Conservation (phyloP, 2,329 filamentous ascomycete species). For the Zelopaecilomyces penicillatus region DNA sequence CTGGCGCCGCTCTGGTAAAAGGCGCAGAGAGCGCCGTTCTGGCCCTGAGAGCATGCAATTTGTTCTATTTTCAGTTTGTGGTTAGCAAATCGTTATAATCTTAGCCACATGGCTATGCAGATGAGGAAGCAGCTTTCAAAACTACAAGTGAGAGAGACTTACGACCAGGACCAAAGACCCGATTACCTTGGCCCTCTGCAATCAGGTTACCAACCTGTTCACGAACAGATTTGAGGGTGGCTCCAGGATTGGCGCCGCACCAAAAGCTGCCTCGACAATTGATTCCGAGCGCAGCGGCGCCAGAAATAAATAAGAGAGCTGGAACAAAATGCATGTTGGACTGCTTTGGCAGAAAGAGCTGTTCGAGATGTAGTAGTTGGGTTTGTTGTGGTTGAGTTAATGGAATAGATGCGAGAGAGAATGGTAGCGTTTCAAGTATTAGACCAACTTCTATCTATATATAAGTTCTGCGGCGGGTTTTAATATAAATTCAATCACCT, state of each 20-base stretch:
- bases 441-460: no score
- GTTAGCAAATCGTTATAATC: no score
- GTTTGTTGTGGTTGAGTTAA: no score
- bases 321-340: slow-evolving; percentile 6
- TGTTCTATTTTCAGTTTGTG: neutral
- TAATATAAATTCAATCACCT: no score
- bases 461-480: no score
- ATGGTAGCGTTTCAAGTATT: no score
- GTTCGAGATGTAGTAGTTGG: no score
- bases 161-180: neutral
- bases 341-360: neutral
- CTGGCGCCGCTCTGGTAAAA: slow-evolving; percentile 10
- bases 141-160: neutral
- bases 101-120: no score
- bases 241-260: slow-evolving; percentile 6
- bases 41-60: slow-evolving; percentile 9
- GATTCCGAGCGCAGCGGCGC: slow-evolving; percentile 8
- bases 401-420: no score
- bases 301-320: slow-evolving; percentile 4
- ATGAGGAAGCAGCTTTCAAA: no score
- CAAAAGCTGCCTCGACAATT: slow-evolving; percentile 10
- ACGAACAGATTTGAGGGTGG: slow-evolving; percentile 6
- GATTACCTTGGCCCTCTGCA: neutral
- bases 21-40: slow-evolving; percentile 6
- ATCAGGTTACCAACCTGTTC: slow-evolving; percentile 8